A percentile compares a stretch with the other conserved stretches of the same genome.
phyloP scores from a whole-genome alignment of 1,139 yeast genomes.

The Debaryomycetaceae sp. region DNA sequence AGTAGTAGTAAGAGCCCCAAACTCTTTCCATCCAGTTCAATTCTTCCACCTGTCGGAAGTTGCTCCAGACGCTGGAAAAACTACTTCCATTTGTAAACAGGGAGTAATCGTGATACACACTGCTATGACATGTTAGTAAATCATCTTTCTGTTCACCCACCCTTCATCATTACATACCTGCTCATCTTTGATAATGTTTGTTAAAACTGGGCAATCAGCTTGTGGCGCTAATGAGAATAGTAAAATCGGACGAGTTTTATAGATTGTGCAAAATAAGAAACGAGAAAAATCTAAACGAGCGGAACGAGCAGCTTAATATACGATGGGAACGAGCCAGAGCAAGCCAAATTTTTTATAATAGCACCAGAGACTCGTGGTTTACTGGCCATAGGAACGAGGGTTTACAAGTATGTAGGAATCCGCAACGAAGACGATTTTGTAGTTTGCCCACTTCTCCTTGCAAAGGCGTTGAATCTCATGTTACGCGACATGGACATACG shows the following conservation, averaged over 20 bases:
- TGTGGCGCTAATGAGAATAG: too few species aligned
- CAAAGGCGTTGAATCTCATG: too few species aligned
- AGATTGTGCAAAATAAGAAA: background rate
- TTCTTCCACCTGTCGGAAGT: constrained; percentile 28
- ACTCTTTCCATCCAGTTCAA: constrained; percentile 47
- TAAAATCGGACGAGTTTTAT: background rate
- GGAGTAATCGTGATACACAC: constrained; percentile 41
- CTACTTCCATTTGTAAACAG: constrained; percentile 38
- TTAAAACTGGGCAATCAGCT: too few species aligned
- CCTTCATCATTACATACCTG: background rate
- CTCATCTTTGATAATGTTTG: constrained; percentile 1
- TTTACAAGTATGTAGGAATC: too few species aligned
- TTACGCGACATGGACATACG: too few species aligned
- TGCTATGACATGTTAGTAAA: constrained; percentile 6
- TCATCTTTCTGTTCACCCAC: background rate
- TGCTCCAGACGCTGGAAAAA: constrained; percentile 31
- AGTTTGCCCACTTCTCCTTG: too few species aligned
- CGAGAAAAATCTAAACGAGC: constrained; percentile 6
- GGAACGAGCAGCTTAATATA: constrained; percentile 7
- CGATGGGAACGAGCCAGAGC: background rate
- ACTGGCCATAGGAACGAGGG: too few species aligned
- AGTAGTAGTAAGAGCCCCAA: constrained; percentile 80
- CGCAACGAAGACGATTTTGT: too few species aligned
- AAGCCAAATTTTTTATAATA: too few species aligned
- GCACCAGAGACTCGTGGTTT: too few species aligned